Evolutionary conservation across 306 rosid species (phyloP).

Genomic region (Lotus japonicus): DNA sequence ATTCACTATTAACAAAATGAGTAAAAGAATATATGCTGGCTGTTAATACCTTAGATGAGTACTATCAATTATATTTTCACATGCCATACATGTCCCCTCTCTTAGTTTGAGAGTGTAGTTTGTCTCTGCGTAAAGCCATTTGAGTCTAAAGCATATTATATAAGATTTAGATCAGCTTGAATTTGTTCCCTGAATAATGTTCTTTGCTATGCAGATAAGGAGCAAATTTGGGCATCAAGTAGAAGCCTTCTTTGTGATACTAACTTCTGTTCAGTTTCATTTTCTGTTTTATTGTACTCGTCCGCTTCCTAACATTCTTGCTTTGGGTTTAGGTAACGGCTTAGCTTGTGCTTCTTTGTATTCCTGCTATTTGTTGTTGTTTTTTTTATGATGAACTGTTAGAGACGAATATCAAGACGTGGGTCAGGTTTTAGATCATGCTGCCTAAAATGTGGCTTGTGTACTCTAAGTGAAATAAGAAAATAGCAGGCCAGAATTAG

Average conservation of each 20-base stretch:
- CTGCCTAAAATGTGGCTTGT: too few species aligned
- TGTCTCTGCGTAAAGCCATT: neutral
- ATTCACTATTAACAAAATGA: neutral
- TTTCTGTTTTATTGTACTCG: slow-evolving; percentile 82
- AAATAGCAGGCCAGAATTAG: too few species aligned
- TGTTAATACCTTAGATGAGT: slow-evolving; percentile 3
- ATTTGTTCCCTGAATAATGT: neutral
- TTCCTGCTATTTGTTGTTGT: too few species aligned
- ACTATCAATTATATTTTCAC: neutral
- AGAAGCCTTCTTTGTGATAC: slow-evolving; percentile 74
- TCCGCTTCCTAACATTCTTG: slow-evolving; percentile 82
- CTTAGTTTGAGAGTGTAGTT: slow-evolving; percentile 3
- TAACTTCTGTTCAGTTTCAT: slow-evolving; percentile 81
- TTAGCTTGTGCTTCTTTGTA: slow-evolving; percentile 2
- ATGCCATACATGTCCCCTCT: neutral
- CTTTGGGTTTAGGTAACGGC: slow-evolving; percentile 64
- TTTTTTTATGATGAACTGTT: too few species aligned
- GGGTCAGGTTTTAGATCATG: too few species aligned
- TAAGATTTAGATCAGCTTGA: slow-evolving; percentile 8
- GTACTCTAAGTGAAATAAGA: too few species aligned
- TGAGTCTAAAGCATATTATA: neutral
- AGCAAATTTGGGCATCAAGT: slow-evolving; percentile 79
- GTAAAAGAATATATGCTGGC: neutral
- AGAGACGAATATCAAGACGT: too few species aligned
- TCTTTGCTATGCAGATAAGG: slow-evolving; percentile 48